These are phyloP conservation scores for Alternaria gansuensis DNA, from an alignment of 2,329 filamentous ascomycete genomes.

Conservation along the genomic window DNA sequence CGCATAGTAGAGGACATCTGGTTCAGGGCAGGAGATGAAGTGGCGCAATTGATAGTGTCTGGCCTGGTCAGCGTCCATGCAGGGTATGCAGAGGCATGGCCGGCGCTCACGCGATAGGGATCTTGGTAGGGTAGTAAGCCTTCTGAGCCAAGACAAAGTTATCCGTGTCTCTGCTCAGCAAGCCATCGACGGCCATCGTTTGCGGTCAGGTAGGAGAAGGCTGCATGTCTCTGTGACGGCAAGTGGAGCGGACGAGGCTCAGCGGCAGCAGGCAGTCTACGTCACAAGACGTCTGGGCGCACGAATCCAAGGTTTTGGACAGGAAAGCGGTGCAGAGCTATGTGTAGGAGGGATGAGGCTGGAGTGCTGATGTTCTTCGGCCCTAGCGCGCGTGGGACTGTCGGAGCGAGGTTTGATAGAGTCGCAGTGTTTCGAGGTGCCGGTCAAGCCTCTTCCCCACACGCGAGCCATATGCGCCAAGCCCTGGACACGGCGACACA, in stretches of 20 bases:
- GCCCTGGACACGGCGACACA: constrained; percentile 11
- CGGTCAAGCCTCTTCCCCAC: constrained; percentile 26
- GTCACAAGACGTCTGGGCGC: constrained; percentile 22
- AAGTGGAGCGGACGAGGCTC: constrained; percentile 24
- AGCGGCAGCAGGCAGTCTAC: constrained; percentile 20
- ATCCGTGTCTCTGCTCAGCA: constrained; percentile 57
- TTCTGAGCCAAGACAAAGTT: constrained; percentile 57
- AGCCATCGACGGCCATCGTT: constrained; percentile 54
- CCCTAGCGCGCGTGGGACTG: neutral
- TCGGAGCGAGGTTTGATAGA: constrained; percentile 4
- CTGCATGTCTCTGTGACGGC: constrained; percentile 40
- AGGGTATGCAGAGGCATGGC: constrained; percentile 1
- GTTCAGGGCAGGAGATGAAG: constrained; percentile 81
- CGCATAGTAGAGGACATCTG: constrained; percentile 85
- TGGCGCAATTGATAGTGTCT: constrained; percentile 92
- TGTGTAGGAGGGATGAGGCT: neutral
- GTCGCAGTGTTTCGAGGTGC: constrained; percentile 20
- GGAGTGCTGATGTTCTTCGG: neutral
- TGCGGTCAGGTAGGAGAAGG: constrained; percentile 36
- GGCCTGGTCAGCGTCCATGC: constrained; percentile 26
- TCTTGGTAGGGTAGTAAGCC: constrained; percentile 59
- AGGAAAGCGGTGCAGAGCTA: neutral
- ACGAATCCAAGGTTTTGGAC: constrained; percentile 1
- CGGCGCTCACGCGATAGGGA: constrained; percentile 58
- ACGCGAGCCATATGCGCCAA: constrained; percentile 23